Percentiles rank a stretch among this genome's conserved stretches.
These are phyloP conservation scores for Xylaria castorea DNA, from an alignment of 495 filamentous ascomycete genomes.

Conservation along the genomic window DNA sequence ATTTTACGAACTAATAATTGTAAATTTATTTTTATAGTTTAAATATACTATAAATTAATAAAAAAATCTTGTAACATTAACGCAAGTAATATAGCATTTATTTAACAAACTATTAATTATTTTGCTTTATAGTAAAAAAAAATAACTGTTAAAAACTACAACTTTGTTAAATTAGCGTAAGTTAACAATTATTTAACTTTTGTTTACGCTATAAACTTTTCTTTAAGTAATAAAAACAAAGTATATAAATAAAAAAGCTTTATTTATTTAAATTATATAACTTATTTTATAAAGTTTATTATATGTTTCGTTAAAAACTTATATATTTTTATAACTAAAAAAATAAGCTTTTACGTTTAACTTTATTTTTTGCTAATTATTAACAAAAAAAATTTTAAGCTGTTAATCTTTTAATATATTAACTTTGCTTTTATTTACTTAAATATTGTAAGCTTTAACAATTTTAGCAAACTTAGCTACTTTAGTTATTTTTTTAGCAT, in stretches of 20 bases:
- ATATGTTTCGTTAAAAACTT: no score
- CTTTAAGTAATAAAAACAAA: no score
- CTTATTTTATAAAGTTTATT: no score
- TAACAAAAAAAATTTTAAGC: not conserved
- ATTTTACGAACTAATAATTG: no score
- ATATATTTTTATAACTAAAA: no score
- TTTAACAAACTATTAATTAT: not conserved
- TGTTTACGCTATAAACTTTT: no score
- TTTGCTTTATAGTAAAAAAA: not conserved
- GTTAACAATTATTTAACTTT: no score
- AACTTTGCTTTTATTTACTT: not conserved
- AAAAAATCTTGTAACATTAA: not conserved
- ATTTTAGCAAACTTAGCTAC: not conserved
- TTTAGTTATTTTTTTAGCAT: not conserved
- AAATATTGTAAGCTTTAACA: not conserved
- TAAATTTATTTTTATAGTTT: no score
- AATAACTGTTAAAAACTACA: not conserved
- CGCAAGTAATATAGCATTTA: not conserved
- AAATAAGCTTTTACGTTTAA: not conserved
- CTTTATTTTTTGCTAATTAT: not conserved
- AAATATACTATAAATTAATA: no score
- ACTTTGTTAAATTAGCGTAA: no score
- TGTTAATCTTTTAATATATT: not conserved
- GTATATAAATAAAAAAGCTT: no score
- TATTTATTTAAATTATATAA: no score